Percentiles rank a stretch among this genome's conserved stretches.
Conservation (phyloP, 129 eudicot species). For the Tagetes erecta region DNA sequence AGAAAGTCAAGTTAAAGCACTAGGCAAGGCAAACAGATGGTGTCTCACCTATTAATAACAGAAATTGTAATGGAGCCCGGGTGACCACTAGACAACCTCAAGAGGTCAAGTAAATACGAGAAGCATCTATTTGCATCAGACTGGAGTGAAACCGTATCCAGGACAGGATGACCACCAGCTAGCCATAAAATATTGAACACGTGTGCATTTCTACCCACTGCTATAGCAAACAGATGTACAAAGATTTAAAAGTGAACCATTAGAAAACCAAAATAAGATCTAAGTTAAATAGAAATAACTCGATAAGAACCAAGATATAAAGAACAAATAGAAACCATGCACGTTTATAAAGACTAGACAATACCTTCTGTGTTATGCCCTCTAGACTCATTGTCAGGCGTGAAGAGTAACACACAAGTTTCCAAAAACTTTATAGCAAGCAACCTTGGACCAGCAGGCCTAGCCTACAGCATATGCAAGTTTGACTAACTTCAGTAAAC, state of each 20-base stretch:
- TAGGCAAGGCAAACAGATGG: slow-evolving; percentile 4
- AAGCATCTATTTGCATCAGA: slow-evolving; percentile 70
- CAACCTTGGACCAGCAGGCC: slow-evolving; percentile 71
- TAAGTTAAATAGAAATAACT: background rate
- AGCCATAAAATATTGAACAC: slow-evolving; percentile 68
- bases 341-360: slow-evolving; percentile 12
- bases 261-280: background rate
- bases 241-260: background rate
- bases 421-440: slow-evolving; percentile 87
- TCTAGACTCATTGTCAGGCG: slow-evolving; percentile 68
- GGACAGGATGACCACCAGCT: slow-evolving; percentile 70
- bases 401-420: slow-evolving; percentile 55
- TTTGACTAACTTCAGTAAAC: slow-evolving; percentile 13
- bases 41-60: slow-evolving; percentile 79
- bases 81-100: slow-evolving; percentile 51
- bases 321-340: background rate
- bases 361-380: slow-evolving; percentile 53
- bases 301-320: background rate
- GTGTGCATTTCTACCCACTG: slow-evolving; percentile 38
- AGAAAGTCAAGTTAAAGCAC: background rate
- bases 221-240: slow-evolving; percentile 25
- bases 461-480: slow-evolving; percentile 46
- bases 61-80: slow-evolving; percentile 76
- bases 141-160: slow-evolving; percentile 55
- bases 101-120: slow-evolving; percentile 53